Conservation (phyloP, 2,329 filamentous ascomycete species). For the Colletotrichum tabaci region DNA sequence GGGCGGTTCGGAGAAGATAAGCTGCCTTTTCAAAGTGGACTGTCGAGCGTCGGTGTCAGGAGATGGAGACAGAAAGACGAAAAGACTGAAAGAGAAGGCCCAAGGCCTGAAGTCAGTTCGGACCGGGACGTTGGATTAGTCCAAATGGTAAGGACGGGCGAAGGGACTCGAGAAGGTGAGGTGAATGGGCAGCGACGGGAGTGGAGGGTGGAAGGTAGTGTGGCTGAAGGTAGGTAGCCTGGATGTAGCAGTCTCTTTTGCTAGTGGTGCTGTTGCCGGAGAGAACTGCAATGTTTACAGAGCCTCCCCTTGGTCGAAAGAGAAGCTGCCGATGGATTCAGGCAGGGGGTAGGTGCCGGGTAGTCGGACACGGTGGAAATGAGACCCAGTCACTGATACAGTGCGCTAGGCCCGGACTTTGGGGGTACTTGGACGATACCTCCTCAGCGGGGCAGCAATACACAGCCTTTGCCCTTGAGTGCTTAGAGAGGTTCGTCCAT, state of each 20-base stretch:
- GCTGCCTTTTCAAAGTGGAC: neutral
- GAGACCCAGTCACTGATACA: neutral
- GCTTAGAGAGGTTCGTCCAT: neutral
- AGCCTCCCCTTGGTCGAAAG: neutral
- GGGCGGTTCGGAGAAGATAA: neutral
- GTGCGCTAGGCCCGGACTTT: slow-evolving; percentile 13
- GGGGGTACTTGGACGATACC: slow-evolving; percentile 24
- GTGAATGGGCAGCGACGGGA: slow-evolving; percentile 34
- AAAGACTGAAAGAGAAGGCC: slow-evolving; percentile 8
- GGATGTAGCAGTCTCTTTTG: slow-evolving; percentile 7
- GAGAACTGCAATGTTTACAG: slow-evolving; percentile 18
- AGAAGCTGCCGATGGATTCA: neutral
- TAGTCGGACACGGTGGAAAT: neutral
- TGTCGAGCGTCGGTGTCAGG: slow-evolving; percentile 6
- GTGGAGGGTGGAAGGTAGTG: slow-evolving; percentile 14
- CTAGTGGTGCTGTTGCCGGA: neutral
- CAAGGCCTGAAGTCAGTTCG: slow-evolving; percentile 10
- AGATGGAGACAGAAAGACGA: slow-evolving; percentile 3
- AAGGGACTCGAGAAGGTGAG: slow-evolving; percentile 31
- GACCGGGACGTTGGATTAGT: slow-evolving; percentile 25
- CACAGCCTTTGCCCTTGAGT: neutral
- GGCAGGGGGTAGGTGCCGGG: neutral
- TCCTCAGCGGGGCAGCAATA: slow-evolving; percentile 15
- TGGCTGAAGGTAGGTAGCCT: slow-evolving; percentile 8
- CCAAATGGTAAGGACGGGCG: slow-evolving; percentile 13